These are phyloP conservation scores for Cercospora sp. DNA, from an alignment of 2,329 filamentous ascomycete species.

Conservation along the genomic window DNA sequence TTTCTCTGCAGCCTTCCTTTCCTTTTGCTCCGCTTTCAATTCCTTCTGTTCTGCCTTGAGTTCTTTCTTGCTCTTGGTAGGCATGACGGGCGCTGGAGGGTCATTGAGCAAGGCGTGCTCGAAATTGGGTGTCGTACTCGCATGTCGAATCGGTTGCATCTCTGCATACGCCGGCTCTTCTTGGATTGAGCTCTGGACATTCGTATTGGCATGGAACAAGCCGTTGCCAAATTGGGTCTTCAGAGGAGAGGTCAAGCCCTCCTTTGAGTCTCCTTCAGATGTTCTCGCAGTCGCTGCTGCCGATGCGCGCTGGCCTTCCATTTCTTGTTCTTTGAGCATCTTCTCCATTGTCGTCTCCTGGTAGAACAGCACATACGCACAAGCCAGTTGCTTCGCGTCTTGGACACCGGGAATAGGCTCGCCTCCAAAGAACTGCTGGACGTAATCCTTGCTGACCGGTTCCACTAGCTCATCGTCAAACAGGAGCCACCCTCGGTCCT, in stretches of 20 bases:
- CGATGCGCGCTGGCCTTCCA: constrained; percentile 64
- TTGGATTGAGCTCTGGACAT: constrained; percentile 17
- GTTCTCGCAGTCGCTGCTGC: constrained; percentile 44
- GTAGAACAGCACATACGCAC: constrained; percentile 96
- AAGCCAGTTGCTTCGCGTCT: constrained; percentile 69
- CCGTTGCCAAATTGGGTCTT: constrained; percentile 33
- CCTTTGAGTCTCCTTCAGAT: constrained; percentile 37
- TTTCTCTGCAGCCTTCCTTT: constrained; percentile 59
- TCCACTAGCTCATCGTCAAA: constrained; percentile 99
- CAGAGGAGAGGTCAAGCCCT: constrained; percentile 28
- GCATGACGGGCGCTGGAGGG: constrained; percentile 49
- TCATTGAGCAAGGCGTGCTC: constrained; percentile 36
- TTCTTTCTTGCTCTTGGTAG: constrained; percentile 69
- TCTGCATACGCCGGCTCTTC: constrained; percentile 27
- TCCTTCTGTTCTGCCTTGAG: constrained; percentile 59
- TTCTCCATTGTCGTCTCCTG: constrained; percentile 79
- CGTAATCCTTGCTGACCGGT: constrained; percentile 93
- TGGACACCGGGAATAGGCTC: constrained; percentile 51
- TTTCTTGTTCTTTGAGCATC: constrained; percentile 76
- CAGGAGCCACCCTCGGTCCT: constrained; percentile 90
- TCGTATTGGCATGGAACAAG: constrained; percentile 36
- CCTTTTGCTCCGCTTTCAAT: constrained; percentile 60
- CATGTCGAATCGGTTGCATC: constrained; percentile 64
- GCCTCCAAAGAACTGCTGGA: constrained; percentile 95
- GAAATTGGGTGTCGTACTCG: constrained; percentile 60